Evolutionary conservation across 768 basidiomycete genomes (phyloP), one percentile per base, ranked within the genome.

Genomic region (Boletus speciosus): DNA sequence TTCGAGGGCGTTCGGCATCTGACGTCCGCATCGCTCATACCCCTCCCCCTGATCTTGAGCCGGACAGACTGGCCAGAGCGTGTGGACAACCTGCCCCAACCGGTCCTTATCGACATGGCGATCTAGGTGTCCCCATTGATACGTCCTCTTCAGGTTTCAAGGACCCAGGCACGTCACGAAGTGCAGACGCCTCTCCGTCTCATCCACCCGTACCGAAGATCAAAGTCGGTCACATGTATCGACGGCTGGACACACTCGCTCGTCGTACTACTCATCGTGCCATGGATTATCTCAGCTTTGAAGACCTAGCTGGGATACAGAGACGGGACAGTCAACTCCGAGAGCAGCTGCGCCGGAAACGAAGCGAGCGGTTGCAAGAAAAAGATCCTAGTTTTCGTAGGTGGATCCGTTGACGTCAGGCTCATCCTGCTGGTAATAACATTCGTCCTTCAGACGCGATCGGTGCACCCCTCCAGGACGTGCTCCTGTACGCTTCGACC

Each of bases 401-500:
- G 69, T 65, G 23, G 45, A 46, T 47, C 55, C 7, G 11, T 19
- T 35, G 49, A 21, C 16, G 8, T 2, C 19, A 2, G 2, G 1
- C 3, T 10, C 8, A 10, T 36, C 27, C 23, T 38, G 4, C 23
- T 3, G 3, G 0, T 41, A 4, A 45, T 45, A 7, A 54, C 29
- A 3, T 40, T 10, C 1, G 11, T 46, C 15, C 11, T 39, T 11
- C 47, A 77, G 77, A 66, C 27, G 68, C 70, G 8, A 73, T 77
- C 47, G 74, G 72, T 0, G 59, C 70, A n/a, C 61, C 72, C 1
- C 61, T 77, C 40, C 63, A 68, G 15, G 68, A 74, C 16, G 65
- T 71, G 6, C 52, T 74, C 8, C 51, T 68, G 14, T 64, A 66
- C 32, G 70, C 73, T 2, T 69, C 74, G 16, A 60, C 67, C 4